Conservation (phyloP, 495 filamentous ascomycete genomes). For the Aspergillus baeticus region DNA sequence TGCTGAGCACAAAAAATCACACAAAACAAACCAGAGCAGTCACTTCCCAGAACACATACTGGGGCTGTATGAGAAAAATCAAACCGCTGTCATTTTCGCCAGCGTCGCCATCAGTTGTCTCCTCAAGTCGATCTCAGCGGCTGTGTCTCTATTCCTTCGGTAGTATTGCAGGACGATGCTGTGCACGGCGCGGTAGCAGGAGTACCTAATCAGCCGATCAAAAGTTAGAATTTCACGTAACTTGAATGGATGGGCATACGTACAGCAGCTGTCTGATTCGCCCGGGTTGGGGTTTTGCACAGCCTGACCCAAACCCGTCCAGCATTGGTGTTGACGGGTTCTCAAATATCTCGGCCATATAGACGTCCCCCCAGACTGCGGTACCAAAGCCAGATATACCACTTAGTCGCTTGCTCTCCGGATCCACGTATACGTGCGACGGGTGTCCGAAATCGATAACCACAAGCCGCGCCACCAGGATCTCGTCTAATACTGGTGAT, state of each 20-base stretch:
- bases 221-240: not conserved
- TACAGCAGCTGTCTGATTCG: conserved; percentile 37
- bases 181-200: conserved; percentile 41
- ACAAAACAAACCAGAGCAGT: not conserved
- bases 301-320: conserved; percentile 39
- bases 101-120: conserved; percentile 34
- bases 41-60: not conserved
- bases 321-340: conserved; percentile 31
- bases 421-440: conserved; percentile 58
- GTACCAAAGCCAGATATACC: conserved; percentile 47
- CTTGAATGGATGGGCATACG: conserved; percentile 10
- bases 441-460: conserved; percentile 56
- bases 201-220: conserved; percentile 30
- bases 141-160: conserved; percentile 33
- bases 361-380: conserved; percentile 50
- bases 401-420: conserved; percentile 40
- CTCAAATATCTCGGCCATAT: conserved; percentile 46
- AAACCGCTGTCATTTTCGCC: conserved; percentile 21
- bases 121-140: conserved; percentile 38
- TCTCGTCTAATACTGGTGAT: conserved; percentile 51
- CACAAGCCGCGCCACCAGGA: conserved; percentile 55
- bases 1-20: not conserved
- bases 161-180: conserved; percentile 43
- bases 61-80: not conserved
- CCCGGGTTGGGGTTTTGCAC: conserved; percentile 21